phyloP scores from a whole-genome alignment of 1,139 yeast species.

The Eremothecium cymbalariae region DNA sequence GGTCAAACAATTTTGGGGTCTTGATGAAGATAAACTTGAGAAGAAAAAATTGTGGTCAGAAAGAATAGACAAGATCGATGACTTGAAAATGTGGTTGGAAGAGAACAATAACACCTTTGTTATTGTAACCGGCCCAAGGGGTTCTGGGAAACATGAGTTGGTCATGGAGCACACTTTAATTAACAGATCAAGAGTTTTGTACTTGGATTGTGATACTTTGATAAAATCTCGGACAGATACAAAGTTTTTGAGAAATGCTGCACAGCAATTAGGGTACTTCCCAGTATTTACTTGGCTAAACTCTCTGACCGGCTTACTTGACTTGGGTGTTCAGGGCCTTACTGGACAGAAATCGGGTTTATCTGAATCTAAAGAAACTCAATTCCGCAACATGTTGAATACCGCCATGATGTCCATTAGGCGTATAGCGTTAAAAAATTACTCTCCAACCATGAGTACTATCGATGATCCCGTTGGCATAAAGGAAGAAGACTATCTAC shows the following conservation, averaged over 20 bases:
- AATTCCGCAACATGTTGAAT: constrained; percentile 70
- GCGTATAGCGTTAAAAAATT: constrained; percentile 51
- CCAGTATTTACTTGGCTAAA: constrained; percentile 94
- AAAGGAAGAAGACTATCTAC: constrained; percentile 74
- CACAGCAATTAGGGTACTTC: constrained; percentile 76
- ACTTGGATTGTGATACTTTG: constrained; percentile 71
- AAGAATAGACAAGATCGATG: constrained; percentile 57
- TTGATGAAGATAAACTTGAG: constrained; percentile 32
- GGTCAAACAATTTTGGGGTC: constrained; percentile 35
- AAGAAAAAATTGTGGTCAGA: constrained; percentile 58
- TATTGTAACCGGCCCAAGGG: constrained; percentile 85
- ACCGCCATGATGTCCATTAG: constrained; percentile 68
- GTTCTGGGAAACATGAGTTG: constrained; percentile 82
- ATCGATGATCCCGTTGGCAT: constrained; percentile 33
- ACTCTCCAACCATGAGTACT: constrained; percentile 27
- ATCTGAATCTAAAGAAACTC: constrained; percentile 77
- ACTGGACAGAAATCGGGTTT: constrained; percentile 94
- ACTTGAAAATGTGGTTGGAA: constrained; percentile 68
- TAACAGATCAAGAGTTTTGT: constrained; percentile 50
- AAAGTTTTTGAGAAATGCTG: constrained; percentile 56
- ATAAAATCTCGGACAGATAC: constrained; percentile 69
- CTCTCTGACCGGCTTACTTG: constrained; percentile 68
- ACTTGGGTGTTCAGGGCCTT: constrained; percentile 78
- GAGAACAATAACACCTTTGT: constrained; percentile 75
- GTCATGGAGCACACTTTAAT: constrained; percentile 62